Conservation (phyloP, 495 filamentous ascomycete species). For the Tuber indicum region DNA sequence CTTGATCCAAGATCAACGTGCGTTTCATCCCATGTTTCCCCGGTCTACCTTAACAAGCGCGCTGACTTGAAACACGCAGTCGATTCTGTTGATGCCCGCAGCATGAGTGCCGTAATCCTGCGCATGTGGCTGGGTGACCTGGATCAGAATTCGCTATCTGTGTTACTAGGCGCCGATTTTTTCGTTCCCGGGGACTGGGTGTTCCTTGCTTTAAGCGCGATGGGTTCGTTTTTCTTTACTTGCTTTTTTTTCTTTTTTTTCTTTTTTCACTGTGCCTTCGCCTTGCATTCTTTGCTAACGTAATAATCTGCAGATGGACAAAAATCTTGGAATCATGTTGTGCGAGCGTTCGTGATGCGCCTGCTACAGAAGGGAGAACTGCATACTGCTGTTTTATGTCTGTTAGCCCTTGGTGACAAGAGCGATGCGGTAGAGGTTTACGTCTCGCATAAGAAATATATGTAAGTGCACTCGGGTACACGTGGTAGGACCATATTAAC, state of each 20-base stretch:
- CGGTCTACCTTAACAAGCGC: conserved; percentile 3
- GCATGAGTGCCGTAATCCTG: conserved; percentile 38
- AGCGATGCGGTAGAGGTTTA: conserved; percentile 97
- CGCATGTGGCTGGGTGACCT: conserved; percentile 76
- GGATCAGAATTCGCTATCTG: conserved; percentile 46
- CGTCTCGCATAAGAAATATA: conserved; percentile 78
- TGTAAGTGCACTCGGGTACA: conserved; percentile 79
- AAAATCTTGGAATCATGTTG: conserved; percentile 79
- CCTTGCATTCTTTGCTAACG: conserved; percentile 11
- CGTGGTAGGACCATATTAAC: conserved; percentile 43
- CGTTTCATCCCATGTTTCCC: conserved; percentile 21
- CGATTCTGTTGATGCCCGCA: conserved; percentile 42
- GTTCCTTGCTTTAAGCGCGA: conserved; percentile 84
- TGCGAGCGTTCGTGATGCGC: conserved; percentile 84
- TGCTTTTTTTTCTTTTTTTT: conserved; percentile 6
- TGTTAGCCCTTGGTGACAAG: conserved; percentile 83
- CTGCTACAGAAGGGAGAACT: conserved; percentile 83
- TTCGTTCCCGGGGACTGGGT: conserved; percentile 94
- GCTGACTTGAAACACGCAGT: conserved; percentile 29
- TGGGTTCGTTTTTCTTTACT: conserved; percentile 48
- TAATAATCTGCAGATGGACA: conserved; percentile 49
- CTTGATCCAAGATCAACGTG: conserved; percentile 75
- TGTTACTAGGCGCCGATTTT: conserved; percentile 56
- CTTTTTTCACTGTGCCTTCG: not conserved
- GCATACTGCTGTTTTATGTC: conserved; percentile 81